Evolutionary conservation across 768 basidiomycete species (phyloP), one percentile per base, ranked within the genome.

Genomic region (Melanogaster broomeanus): DNA sequence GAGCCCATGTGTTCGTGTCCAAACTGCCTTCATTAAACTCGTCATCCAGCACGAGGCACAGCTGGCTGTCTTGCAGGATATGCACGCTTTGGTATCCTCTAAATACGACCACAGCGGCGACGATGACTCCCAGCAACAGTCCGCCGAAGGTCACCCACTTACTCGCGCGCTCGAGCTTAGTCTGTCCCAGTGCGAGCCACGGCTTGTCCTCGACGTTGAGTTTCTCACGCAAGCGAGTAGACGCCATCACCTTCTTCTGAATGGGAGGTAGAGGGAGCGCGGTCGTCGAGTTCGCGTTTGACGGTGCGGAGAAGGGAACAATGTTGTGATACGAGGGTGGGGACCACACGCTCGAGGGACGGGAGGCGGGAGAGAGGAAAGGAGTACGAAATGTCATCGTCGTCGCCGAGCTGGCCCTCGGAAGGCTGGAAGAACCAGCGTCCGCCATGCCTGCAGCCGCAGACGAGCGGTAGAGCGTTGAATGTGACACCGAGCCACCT

Each of bases 311-410:
- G 60, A 53, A 53, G 25, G 54, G 58, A n/a, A 67, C 45, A 0
- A 59, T 58, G 56, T 54, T 57, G 48, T 40, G 24, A 6, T 77
- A 75, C 0, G 76, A 62, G 1, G 84, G 82, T 9, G 86, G 85
- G 0, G 79, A 73, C 87, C 86, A 88, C 0, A 85, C 57, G 13
- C 79, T 74, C 4, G 77, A 69, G 0, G 85, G 85, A n/a, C 87
- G 77, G 1, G 83, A 85, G 1, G 85, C 77, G 0, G 87, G 88
- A 4, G 84, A 79, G 47, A 88, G 79, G 71, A 88, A 88, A 1
- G 87, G 84, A 0, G 80, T 72, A 22, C 87, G 81, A 73, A 90
- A 88, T 13, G 52, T 60, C 10, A 68, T 55, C 6, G 75, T 77
- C 34, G 76, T 77, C 1, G 74, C 68, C 19, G 73, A 77, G 47